phyloP scores from a whole-genome alignment of 2,329 filamentous ascomycete species.

The Diaporthe sp. region DNA sequence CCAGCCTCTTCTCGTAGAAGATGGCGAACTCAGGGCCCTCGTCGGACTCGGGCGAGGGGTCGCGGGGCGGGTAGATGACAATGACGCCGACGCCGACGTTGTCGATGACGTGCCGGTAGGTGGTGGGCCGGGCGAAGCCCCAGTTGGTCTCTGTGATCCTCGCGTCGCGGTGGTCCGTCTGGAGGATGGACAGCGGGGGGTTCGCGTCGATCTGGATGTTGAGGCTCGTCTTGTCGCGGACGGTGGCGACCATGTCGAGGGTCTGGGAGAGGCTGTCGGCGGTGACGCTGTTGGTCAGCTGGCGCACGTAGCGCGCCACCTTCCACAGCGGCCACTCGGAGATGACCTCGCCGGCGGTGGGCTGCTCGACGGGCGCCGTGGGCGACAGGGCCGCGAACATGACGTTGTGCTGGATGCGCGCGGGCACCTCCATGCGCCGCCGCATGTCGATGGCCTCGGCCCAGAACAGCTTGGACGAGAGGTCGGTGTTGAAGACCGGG shows the following conservation, averaged over 20 bases:
- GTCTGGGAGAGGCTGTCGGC: conserved; percentile 49
- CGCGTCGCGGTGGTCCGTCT: conserved; percentile 54
- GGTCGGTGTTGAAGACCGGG: conserved; percentile 51
- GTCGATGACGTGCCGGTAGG: conserved; percentile 52
- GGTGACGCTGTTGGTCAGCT: conserved; percentile 53
- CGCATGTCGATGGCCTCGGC: conserved; percentile 57
- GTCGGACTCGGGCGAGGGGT: conserved; percentile 47
- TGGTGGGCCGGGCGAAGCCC: conserved; percentile 53
- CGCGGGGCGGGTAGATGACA: conserved; percentile 51
- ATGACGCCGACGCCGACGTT: conserved; percentile 48
- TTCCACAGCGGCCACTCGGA: conserved; percentile 52
- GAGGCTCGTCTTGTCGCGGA: conserved; percentile 54
- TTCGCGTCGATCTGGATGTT: conserved; percentile 52
- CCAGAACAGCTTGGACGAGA: conserved; percentile 50
- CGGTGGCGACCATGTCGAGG: conserved; percentile 50
- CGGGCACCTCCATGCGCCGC: conserved; percentile 51
- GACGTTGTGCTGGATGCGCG: conserved; percentile 55
- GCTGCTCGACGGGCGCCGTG: conserved; percentile 47
- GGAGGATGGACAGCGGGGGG: conserved; percentile 53
- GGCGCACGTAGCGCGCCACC: conserved; percentile 55
- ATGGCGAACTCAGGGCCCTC: conserved; percentile 55
- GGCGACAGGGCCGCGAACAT: conserved; percentile 49
- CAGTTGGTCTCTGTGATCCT: conserved; percentile 51
- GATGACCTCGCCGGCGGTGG: conserved; percentile 52
- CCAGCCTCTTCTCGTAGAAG: conserved; percentile 52